Percentiles rank a stretch among this genome's conserved stretches.
phyloP scores from a whole-genome alignment of 1,139 yeast genomes.

The Spathaspora sp. region DNA sequence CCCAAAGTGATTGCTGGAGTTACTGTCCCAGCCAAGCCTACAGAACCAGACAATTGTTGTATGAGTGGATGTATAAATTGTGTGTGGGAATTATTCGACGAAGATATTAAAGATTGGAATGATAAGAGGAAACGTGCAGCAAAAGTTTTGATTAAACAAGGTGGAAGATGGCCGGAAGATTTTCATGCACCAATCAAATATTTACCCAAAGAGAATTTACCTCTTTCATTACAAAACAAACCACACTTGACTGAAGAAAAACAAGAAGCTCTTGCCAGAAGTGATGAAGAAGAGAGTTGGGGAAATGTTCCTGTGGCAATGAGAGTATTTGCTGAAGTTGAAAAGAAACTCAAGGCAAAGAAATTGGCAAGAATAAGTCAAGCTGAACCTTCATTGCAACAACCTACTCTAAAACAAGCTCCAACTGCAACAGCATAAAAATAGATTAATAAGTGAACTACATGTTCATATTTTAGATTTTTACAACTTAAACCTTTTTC shows the following conservation, averaged over 20 bases:
- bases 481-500: not conserved
- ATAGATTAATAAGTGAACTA: not conserved
- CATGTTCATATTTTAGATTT: not conserved
- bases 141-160: slow-evolving; percentile 41
- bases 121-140: slow-evolving; percentile 61
- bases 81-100: slow-evolving; percentile 92
- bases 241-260: slow-evolving; percentile 25
- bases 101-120: slow-evolving; percentile 85
- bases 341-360: slow-evolving; percentile 57
- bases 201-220: slow-evolving; percentile 34
- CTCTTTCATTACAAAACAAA: slow-evolving; percentile 21
- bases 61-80: slow-evolving; percentile 97
- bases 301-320: slow-evolving; percentile 73
- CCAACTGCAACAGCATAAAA: not conserved
- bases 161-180: slow-evolving; percentile 75
- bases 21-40: slow-evolving; percentile 74
- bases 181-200: slow-evolving; percentile 66
- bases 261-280: slow-evolving; percentile 17
- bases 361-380: slow-evolving; percentile 8
- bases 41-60: slow-evolving; percentile 93
- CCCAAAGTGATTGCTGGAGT: slow-evolving; percentile 65
- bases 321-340: slow-evolving; percentile 81
- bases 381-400: not conserved
- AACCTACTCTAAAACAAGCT: not conserved
- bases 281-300: slow-evolving; percentile 48